Evolutionary conservation across 1,284 basidiomycete genomes (phyloP).

Genomic region (Moesziomyces aphidis): DNA sequence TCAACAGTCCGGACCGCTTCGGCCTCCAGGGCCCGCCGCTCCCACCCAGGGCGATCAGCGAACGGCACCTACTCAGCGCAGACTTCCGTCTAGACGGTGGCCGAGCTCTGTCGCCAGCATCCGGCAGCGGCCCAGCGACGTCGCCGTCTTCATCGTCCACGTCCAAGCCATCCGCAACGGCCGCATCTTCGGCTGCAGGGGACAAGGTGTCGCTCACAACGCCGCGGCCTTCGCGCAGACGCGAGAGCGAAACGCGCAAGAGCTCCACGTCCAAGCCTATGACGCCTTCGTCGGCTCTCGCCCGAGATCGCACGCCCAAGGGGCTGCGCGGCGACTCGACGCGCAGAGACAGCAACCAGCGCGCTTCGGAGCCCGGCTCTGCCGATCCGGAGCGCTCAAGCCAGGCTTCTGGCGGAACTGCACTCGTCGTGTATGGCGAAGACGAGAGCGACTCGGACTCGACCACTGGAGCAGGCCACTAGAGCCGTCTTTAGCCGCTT

Average conservation of each 20-base stretch:
- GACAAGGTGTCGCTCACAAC: slow-evolving; percentile 9
- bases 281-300: slow-evolving; percentile 40
- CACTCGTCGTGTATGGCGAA: slow-evolving; percentile 64
- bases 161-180: background rate
- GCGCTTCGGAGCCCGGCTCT: background rate
- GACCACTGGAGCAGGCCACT: slow-evolving; percentile 39
- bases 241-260: slow-evolving; percentile 20
- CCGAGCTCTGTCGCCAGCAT: slow-evolving; percentile 1
- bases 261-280: slow-evolving; percentile 24
- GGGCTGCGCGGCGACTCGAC: slow-evolving; percentile 11
- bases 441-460: slow-evolving; percentile 56
- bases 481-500: background rate
- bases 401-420: slow-evolving; percentile 38
- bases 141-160: background rate
- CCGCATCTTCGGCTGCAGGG: background rate
- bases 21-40: slow-evolving; percentile 59
- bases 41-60: slow-evolving; percentile 59
- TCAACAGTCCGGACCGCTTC: slow-evolving; percentile 61
- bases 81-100: slow-evolving; percentile 59
- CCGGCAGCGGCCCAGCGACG: too few species aligned
- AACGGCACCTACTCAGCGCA: slow-evolving; percentile 59
- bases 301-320: slow-evolving; percentile 33
- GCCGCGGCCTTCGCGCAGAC: slow-evolving; percentile 5
- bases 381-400: background rate
- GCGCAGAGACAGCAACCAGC: slow-evolving; percentile 1